Conservation (phyloP, 495 filamentous ascomycete species). For the Beverwykella pulmonaria region DNA sequence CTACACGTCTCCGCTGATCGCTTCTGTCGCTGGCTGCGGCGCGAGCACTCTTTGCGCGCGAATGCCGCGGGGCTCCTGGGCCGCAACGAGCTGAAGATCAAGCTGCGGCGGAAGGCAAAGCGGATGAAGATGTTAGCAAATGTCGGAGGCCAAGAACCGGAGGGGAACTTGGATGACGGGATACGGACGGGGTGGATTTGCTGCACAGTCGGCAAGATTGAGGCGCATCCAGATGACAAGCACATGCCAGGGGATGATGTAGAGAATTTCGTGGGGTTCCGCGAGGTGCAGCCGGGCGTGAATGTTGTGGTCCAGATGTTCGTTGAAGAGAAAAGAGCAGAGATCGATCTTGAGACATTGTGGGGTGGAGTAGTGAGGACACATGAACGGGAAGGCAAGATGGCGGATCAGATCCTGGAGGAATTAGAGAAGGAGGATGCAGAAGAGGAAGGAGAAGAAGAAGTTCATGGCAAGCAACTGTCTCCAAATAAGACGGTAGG, state of each 20-base stretch:
- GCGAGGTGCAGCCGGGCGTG: slow-evolving; percentile 56
- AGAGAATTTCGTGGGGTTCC: slow-evolving; percentile 74
- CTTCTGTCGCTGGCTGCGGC: slow-evolving; percentile 82
- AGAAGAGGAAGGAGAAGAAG: background rate
- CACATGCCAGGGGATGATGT: slow-evolving; percentile 29
- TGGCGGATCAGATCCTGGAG: slow-evolving; percentile 31
- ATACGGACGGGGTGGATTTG: slow-evolving; percentile 94
- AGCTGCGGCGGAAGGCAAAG: slow-evolving; percentile 75
- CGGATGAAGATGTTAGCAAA: slow-evolving; percentile 72
- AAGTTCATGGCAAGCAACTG: background rate
- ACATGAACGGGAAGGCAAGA: slow-evolving; percentile 9
- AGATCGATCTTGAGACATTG: slow-evolving; percentile 79
- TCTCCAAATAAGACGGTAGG: background rate
- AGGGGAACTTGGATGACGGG: slow-evolving; percentile 66
- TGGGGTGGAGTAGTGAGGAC: slow-evolving; percentile 63
- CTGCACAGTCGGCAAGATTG: slow-evolving; percentile 78
- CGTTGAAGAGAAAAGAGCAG: slow-evolving; percentile 79
- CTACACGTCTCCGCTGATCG: slow-evolving; percentile 89
- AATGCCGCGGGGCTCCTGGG: slow-evolving; percentile 87
- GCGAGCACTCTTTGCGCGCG: slow-evolving; percentile 66
- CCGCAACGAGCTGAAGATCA: slow-evolving; percentile 86
- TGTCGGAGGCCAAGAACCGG: slow-evolving; percentile 55
- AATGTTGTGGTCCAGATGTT: slow-evolving; percentile 88
- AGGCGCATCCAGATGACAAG: slow-evolving; percentile 44
- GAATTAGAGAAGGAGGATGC: slow-evolving; percentile 10